Base-by-base conservation (phyloP, 2,329 filamentous ascomycete species). In the Keithomyces neogunnii region DNA sequence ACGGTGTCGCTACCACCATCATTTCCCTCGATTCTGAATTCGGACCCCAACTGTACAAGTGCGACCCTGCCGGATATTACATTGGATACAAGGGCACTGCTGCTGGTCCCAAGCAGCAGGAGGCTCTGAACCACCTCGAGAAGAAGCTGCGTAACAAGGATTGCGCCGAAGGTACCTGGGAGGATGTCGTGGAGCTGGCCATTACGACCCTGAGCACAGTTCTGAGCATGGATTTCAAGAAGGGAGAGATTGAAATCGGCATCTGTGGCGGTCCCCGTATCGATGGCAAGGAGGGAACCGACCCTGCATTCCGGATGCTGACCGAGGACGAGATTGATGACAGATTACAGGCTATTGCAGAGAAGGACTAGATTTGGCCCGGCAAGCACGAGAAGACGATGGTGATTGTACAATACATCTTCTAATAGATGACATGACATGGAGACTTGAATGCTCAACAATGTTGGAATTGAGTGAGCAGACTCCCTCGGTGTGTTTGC, bases 141-240 rank as follows among this genome's bases (percentile, higher is more conserved):
- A 97, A 97, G 85, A 97, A 97, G 81, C 84, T 99, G 71, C 96
- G 96, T 78, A 96, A 96, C 84, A 96, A 96, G 84, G 91, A 97
- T 65, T 78, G 81, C 63, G 93, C 92, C 36, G 87, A 93, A 52
- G 93, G 93, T 55, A 85, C 76, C 66, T 99, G 93, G 93, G 89
- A 96, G 71, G 93, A 99, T 55, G 93, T 99, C 47, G 92, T 99
- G 47, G 93, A 99, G 77, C 79, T 97, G 63, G 93, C 89, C 53
- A 99, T 99, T 69, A 88, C 89, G 44, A 92, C 93, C 5, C 75
- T 99, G 69, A 96, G 91, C 81, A 95, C 88, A 36, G 91, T 99
- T 54, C 80, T 99, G 58, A 96, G 92, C 72, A 95, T 97, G 70
- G 93, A 99, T 70, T 99, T 99, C 79, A 99, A 99, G 82, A 97